Base-by-base conservation (phyloP, 139 green algal species). In the Diplosphaera chodatii region DNA sequence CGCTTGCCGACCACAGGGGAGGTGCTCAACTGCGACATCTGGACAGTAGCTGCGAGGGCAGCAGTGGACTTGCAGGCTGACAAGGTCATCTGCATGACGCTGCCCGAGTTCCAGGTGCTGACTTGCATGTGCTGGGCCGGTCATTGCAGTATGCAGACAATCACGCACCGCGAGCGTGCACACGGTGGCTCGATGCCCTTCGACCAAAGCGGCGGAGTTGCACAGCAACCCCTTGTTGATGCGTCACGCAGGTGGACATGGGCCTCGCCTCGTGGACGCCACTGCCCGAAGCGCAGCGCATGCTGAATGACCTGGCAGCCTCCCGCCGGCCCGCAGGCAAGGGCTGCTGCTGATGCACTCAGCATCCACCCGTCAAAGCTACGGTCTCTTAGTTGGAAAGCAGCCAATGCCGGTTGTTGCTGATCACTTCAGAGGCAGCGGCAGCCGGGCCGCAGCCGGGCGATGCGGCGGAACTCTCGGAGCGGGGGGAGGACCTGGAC, bases 21-120 rank as follows among this genome's bases (percentile, higher is more conserved):
- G 67, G 86, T 96, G 63, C 82, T 96, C 30, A 96, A 96, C 82
- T 95, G 90, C 83, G 93, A 92, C 80, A 88, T 83, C 2, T 93
- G 86, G 64, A 89, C 95, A 32, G 86, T 96, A 15, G 90, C 88
- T 1, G 79, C 89, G 32, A 76, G 87, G 10, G 72, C 81, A 8
- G 84, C 88, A 22, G 81, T 87, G 0, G 82, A 83, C 66, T 71
- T 96, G 20, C 66, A 69, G 0, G 91, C 91, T 4, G 90, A 96
- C 77, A 96, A 96, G 83, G 66, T 96, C 27, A 86, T 95, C 68
- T 91, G 80, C 79, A 62, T 94, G 66, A 84, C 88, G 56, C 71
- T 85, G 30, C 72, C 85, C 5, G 82, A 83, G 34, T 77, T 88
- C 22, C 67, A 77, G 56, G n/a, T 59, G 48, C 37, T 48, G 37